phyloP scores from a whole-genome alignment of 1,139 yeast species.

The Nakaseomyces glabratus region DNA sequence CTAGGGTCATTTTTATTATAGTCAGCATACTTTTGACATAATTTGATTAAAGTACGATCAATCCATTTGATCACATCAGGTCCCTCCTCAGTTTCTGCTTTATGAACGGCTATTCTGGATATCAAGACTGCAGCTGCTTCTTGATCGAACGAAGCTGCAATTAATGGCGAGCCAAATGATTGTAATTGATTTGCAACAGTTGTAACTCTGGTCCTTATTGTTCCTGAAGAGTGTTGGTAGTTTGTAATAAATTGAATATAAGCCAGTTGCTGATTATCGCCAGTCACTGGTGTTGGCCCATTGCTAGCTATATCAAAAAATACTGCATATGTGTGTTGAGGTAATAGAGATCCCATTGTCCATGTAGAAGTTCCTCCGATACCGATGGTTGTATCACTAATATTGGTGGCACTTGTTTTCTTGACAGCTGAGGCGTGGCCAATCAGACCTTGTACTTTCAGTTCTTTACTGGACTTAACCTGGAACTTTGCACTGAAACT shows the following conservation, averaged over 20 bases:
- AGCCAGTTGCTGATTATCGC: conserved; percentile 28
- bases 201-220: conserved; percentile 84
- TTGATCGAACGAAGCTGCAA: conserved; percentile 78
- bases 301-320: conserved; percentile 75
- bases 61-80: conserved; percentile 76
- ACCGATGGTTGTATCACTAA: conserved; percentile 90
- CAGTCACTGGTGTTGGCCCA: conserved; percentile 35
- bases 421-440: conserved; percentile 83
- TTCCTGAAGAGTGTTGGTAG: conserved; percentile 73
- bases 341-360: conserved; percentile 75
- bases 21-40: conserved; percentile 83
- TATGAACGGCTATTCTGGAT: conserved; percentile 89
- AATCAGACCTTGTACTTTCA: conserved; percentile 84
- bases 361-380: conserved; percentile 85
- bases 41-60: conserved; percentile 73
- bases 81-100: conserved; percentile 71
- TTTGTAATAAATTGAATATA: conserved; percentile 60
- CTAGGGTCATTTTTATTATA: conserved; percentile 67
- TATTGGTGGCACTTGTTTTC: conserved; percentile 51
- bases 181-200: conserved; percentile 65
- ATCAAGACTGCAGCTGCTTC: conserved; percentile 96
- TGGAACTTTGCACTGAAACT: conserved; percentile 83
- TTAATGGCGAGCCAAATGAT: conserved; percentile 41
- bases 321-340: conserved; percentile 76
- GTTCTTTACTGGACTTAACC: conserved; percentile 79